These are phyloP conservation scores for Aspergillus neotritici DNA, from an alignment of 2,329 filamentous ascomycete genomes.

Conservation along the genomic window DNA sequence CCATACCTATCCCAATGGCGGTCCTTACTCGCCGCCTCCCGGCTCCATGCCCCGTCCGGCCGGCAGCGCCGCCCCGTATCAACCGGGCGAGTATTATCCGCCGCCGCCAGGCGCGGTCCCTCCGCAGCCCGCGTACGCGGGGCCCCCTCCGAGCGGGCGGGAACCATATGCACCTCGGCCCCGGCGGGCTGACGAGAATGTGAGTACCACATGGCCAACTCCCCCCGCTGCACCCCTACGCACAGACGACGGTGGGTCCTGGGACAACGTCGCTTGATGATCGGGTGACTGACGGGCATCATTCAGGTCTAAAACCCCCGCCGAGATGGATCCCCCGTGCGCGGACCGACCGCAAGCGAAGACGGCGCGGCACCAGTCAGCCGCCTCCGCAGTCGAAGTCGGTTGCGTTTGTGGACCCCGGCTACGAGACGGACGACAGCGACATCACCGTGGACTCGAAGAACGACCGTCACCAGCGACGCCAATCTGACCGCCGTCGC, in stretches of 20 bases:
- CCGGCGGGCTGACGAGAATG: constrained; percentile 45
- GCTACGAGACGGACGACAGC: constrained; percentile 42
- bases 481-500: constrained; percentile 12
- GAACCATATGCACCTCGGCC: constrained; percentile 37
- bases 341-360: constrained; percentile 3
- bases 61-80: constrained; percentile 26
- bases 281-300: constrained; percentile 5
- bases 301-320: constrained; percentile 19
- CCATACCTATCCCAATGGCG: constrained; percentile 37
- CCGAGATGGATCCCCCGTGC: constrained; percentile 6
- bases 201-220: constrained; percentile 41
- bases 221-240: constrained; percentile 33
- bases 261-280: constrained; percentile 7
- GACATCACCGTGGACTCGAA: constrained; percentile 30
- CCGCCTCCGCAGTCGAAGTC: constrained; percentile 25
- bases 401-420: constrained; percentile 30
- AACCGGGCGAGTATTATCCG: constrained; percentile 40
- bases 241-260: constrained; percentile 41
- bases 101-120: constrained; percentile 37
- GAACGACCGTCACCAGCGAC: constrained; percentile 17
- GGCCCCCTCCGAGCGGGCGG: constrained; percentile 30
- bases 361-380: constrained; percentile 19
- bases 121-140: constrained; percentile 34
- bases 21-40: constrained; percentile 42
- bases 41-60: constrained; percentile 23